Evolutionary conservation across 2,329 filamentous ascomycete species (phyloP).

Genomic region (Dactylellina drechsleri): DNA sequence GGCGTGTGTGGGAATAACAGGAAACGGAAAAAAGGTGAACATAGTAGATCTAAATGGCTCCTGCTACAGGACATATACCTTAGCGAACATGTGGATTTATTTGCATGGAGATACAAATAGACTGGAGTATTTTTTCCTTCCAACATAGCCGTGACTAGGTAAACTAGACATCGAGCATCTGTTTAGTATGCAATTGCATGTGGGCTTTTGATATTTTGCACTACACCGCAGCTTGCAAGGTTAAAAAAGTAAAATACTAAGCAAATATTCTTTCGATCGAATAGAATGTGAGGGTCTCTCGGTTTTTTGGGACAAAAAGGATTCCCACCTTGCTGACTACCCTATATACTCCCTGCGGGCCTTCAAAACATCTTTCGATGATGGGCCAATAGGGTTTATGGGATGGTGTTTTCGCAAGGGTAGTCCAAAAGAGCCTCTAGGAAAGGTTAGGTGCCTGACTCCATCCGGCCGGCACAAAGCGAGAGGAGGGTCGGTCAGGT

Average conservation of each 20-base stretch:
- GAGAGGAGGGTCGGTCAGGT: conserved; percentile 26
- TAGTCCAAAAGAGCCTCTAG: conserved; percentile 24
- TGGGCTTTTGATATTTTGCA: background rate
- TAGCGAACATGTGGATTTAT: background rate
- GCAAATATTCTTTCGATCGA: conserved; percentile 10
- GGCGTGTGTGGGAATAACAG: background rate
- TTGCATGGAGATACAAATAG: conserved; percentile 12
- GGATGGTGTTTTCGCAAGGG: conserved; percentile 23
- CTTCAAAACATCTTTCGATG: background rate
- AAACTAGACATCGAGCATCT: background rate
- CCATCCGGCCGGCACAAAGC: conserved; percentile 40
- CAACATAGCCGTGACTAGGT: conserved; percentile 14
- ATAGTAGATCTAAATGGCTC: conserved; percentile 27
- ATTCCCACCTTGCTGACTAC: conserved; percentile 28
- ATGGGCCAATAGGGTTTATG: conserved; percentile 21
- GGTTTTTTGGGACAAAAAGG: background rate
- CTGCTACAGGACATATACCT: background rate
- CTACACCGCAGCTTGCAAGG: background rate
- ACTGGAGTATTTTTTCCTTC: conserved; percentile 12
- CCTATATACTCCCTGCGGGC: background rate
- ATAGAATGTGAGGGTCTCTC: conserved; percentile 1
- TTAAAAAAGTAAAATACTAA: conserved; percentile 3
- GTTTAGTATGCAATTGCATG: conserved; percentile 16
- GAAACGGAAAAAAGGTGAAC: background rate
- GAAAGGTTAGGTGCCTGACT: conserved; percentile 24